Evolutionary conservation across 805 yeast genomes (phyloP).

Genomic region (Barnettozyma wickerhamii): DNA sequence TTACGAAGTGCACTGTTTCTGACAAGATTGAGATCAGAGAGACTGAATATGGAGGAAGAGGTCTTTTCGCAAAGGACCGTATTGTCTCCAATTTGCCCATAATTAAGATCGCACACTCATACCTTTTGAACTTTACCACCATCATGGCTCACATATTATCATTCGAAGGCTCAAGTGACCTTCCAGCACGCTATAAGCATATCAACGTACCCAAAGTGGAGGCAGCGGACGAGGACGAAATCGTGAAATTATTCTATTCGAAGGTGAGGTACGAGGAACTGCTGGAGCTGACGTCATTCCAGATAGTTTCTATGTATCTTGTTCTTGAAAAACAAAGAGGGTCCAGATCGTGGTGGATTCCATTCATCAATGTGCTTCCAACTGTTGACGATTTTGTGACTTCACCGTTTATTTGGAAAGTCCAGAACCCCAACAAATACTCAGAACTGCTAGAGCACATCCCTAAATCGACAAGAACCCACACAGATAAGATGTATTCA

Average conservation of each 20-base stretch:
- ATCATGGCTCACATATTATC: conserved; percentile 40
- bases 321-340: conserved; percentile 39
- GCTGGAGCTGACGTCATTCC: conserved; percentile 50
- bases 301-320: conserved; percentile 48
- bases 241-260: conserved; percentile 14
- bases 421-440: conserved; percentile 23
- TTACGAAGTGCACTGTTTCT: conserved; percentile 19
- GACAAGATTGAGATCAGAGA: conserved; percentile 38
- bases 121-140: conserved; percentile 54
- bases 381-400: conserved; percentile 42
- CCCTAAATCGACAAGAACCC: conserved; percentile 40
- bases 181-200: conserved; percentile 9
- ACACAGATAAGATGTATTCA: conserved; percentile 36
- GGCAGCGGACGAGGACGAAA: conserved; percentile 19
- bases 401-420: conserved; percentile 64
- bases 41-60: conserved; percentile 54
- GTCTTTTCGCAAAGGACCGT: conserved; percentile 41
- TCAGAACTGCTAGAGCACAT: conserved; percentile 31
- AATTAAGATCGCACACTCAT: conserved; percentile 53
- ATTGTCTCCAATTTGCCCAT: conserved; percentile 42
- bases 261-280: conserved; percentile 28
- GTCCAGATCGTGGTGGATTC: conserved; percentile 54
- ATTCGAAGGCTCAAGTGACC: conserved; percentile 24
- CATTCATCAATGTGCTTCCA: conserved; percentile 67
- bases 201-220: conserved; percentile 6